These are phyloP conservation scores for Mortierella claussenii DNA, from an alignment of 192 early-diverging fungal genomes.

Conservation along the genomic window DNA sequence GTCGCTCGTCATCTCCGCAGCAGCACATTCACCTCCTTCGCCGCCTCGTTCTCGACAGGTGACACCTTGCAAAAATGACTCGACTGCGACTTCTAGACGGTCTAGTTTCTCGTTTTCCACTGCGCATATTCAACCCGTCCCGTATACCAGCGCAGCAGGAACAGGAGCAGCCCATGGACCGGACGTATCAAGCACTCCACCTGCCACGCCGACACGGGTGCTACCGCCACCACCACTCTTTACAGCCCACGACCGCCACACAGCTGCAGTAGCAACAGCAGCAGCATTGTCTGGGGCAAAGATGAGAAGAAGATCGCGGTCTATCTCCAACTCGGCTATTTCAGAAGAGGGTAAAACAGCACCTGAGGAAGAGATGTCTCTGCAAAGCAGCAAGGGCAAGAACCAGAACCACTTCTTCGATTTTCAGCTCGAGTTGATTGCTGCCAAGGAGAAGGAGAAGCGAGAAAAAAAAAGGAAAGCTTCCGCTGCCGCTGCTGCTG, in stretches of 20 bases:
- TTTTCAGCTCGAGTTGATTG: slow-evolving; percentile 20
- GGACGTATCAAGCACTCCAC: slow-evolving; percentile 18
- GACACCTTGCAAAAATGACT: slow-evolving; percentile 4
- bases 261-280: background rate
- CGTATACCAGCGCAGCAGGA: background rate
- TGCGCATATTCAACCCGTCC: background rate
- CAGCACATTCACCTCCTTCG: slow-evolving; percentile 18
- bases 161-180: slow-evolving; percentile 3
- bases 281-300: background rate
- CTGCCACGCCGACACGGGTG: slow-evolving; percentile 18
- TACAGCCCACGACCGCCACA: background rate
- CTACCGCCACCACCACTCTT: background rate
- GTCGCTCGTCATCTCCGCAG: too few species aligned
- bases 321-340: background rate
- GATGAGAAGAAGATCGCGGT: slow-evolving; percentile 8
- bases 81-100: background rate
- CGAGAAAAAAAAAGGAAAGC: slow-evolving; percentile 24
- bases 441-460: slow-evolving; percentile 10
- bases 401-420: slow-evolving; percentile 30
- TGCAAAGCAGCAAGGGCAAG: background rate
- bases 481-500: background rate
- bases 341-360: background rate
- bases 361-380: too few species aligned
- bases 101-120: background rate
- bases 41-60: slow-evolving; percentile 31